Base-by-base conservation (phyloP, 345 rosid genomes). In the Rhodomyrtus tomentosa region DNA sequence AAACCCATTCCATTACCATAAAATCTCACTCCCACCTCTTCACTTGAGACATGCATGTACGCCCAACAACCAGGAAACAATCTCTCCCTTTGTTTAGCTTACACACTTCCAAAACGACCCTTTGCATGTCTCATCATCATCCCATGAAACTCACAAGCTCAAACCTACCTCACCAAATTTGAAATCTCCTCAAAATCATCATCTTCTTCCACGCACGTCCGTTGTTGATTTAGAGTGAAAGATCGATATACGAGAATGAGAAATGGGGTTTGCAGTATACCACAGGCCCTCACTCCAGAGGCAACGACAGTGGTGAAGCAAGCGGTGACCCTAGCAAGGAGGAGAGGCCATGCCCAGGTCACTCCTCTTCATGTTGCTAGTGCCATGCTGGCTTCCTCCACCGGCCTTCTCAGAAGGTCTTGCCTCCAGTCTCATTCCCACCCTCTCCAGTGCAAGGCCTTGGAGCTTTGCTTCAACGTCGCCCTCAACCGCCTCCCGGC, bases 401-500 rank as follows among this genome's bases (percentile, higher is more conserved):
- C 89, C 4, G 89, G 95, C 81, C 92, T 93, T 68, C 93, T 94
- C 25, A 86, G 93, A 82, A 89, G 90, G 83, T 94, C 95, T 81
- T 94, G 97, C 51, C 92, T 91, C 81, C 93, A 91, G 42, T 90
- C 94, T 59, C 93, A 94, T 58, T 94, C 95, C 80, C 97, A 94
- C 55, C 97, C 97, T 68, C 92, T 94, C 22, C 97, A 94, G 55
- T 94, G 92, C 87, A 91, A 92, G 88, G 97, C 97, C 13, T 82
- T 94, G 15, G 95, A 93, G 93, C 93, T 94, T 80, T 94, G 97
- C 89, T 93, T 94, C 86, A 94, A 92, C 50, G 97, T 94, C 1
- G 93, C 97, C 5, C 92, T 94, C 4, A 94, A 94, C 90, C 94
- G 97, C 73, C 95, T 94, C 40, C 95, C 97, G 0, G 91, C 95